Conservation (phyloP, 163 green algal genomes). For the Coccomyxa subellipsoidea region DNA sequence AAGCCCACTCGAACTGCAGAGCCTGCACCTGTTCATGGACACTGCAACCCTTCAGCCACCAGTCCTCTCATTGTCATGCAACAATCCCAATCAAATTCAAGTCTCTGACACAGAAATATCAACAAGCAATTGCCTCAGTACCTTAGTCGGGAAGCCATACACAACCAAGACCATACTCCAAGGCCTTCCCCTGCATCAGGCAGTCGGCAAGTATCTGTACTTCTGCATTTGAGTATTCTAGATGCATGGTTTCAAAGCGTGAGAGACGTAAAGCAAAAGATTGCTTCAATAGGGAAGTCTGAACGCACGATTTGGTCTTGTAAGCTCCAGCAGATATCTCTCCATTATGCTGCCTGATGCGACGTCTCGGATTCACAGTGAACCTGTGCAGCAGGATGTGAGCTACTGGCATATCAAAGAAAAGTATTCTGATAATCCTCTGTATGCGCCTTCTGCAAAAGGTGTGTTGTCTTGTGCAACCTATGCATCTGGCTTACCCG, state of each 20-base stretch:
- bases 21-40: constrained; percentile 59
- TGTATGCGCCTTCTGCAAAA: not conserved
- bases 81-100: no score
- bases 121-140: no score
- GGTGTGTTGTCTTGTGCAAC: not conserved
- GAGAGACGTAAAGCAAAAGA: no score
- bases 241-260: no score
- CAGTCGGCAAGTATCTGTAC: not conserved
- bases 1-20: constrained; percentile 93
- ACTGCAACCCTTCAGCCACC: no score
- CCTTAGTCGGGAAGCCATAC: constrained; percentile 82
- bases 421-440: not conserved
- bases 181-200: constrained; percentile 54
- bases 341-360: constrained; percentile 87
- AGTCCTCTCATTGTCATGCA: no score
- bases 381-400: constrained; percentile 65
- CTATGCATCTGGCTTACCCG: constrained; percentile 51
- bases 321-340: constrained; percentile 64
- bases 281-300: no score
- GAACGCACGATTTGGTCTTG: constrained; percentile 57
- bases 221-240: no score
- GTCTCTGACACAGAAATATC: no score
- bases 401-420: not conserved
- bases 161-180: constrained; percentile 90
- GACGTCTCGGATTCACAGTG: constrained; percentile 78